Conservation (phyloP, 495 filamentous ascomycete genomes). For the Sphaerosporella brunnea region DNA sequence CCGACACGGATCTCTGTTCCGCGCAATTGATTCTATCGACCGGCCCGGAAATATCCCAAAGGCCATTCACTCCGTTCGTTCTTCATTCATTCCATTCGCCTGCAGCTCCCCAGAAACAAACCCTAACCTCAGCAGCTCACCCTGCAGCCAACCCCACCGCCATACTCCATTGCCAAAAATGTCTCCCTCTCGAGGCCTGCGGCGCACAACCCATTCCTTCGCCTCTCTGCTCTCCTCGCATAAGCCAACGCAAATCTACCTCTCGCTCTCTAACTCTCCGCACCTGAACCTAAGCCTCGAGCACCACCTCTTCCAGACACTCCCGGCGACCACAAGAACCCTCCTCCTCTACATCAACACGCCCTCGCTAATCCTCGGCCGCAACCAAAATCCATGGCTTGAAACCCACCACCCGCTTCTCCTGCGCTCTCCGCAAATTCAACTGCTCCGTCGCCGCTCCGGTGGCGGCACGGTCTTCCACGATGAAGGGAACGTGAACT, state of each 20-base stretch:
- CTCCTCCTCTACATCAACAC: conserved; percentile 77
- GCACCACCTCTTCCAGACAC: conserved; percentile 63
- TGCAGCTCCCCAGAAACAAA: no score
- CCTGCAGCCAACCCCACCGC: no score
- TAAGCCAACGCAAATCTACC: conserved; percentile 41
- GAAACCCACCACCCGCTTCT: conserved; percentile 60
- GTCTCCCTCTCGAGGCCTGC: conserved; percentile 28
- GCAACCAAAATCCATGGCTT: conserved; percentile 95
- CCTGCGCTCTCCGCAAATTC: conserved; percentile 27
- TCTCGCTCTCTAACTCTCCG: conserved; percentile 56
- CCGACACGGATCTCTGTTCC: background rate
- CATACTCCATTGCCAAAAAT: no score
- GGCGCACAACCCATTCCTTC: conserved; percentile 4
- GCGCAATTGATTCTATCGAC: no score
- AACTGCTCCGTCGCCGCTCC: conserved; percentile 62
- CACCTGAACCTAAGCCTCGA: conserved; percentile 91
- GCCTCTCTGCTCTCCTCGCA: conserved; percentile 9
- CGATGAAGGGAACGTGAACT: conserved; percentile 83
- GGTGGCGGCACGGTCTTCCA: conserved; percentile 92
- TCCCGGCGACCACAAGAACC: conserved; percentile 49
- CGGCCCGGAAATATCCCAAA: no score
- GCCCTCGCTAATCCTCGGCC: conserved; percentile 74
- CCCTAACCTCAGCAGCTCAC: no score
- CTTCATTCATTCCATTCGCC: no score
- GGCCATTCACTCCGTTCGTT: no score